phyloP scores from a whole-genome alignment of 2,329 filamentous ascomycete species.

The Teratosphaeria zuluensis region DNA sequence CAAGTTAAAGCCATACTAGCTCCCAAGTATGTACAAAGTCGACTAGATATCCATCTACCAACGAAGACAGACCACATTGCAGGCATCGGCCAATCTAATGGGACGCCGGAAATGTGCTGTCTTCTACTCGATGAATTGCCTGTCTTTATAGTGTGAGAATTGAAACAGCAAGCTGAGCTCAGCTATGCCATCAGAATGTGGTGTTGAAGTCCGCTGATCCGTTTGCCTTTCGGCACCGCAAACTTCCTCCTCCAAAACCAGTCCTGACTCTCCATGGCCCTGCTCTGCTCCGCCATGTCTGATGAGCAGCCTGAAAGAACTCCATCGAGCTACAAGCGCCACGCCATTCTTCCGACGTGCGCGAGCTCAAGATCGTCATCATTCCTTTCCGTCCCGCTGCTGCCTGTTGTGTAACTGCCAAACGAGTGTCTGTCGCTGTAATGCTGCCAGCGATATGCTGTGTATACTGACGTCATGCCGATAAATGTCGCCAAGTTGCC shows the following conservation, averaged over 20 bases:
- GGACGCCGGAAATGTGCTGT: neutral
- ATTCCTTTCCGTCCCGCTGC: constrained; percentile 6
- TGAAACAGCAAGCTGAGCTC: neutral
- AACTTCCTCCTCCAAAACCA: constrained; percentile 7
- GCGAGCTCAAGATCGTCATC: constrained; percentile 27
- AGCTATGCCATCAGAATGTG: neutral
- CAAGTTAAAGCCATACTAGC: neutral
- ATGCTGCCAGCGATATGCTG: neutral
- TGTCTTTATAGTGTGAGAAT: neutral
- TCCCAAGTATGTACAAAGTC: neutral
- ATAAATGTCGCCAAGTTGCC: neutral
- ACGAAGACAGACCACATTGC: neutral
- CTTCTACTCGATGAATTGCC: neutral
- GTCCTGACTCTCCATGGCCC: neutral
- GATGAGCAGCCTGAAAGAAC: constrained; percentile 9
- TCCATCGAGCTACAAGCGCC: constrained; percentile 20
- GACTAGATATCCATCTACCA: neutral
- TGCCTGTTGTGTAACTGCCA: neutral
- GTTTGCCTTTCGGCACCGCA: neutral
- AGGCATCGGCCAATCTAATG: neutral
- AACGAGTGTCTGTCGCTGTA: neutral
- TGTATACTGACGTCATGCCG: neutral
- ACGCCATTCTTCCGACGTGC: constrained; percentile 1
- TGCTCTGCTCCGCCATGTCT: neutral
- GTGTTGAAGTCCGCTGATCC: neutral